phyloP scores from a whole-genome alignment of 179 eudicot species.

The Amaranthus tricolor region DNA sequence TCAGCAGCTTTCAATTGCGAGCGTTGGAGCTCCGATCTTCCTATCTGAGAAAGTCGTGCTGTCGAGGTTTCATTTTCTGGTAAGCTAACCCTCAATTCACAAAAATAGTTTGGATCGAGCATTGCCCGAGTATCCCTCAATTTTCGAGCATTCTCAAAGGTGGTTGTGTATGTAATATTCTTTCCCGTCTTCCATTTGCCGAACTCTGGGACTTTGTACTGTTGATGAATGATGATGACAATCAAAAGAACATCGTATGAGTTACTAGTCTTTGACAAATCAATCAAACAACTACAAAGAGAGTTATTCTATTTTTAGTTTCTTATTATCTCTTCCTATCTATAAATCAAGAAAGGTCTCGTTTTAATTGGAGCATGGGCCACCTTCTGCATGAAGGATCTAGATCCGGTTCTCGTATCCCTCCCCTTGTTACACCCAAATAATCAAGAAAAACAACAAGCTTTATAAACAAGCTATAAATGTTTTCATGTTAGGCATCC shows the following conservation, averaged over 20 bases:
- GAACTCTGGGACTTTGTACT: not conserved
- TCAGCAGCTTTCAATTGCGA: not conserved
- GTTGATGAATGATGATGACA: not conserved
- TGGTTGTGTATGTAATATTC: not conserved
- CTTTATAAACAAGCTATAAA: not conserved
- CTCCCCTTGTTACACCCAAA: too few relatives aligned
- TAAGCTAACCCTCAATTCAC: not conserved
- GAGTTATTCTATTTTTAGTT: not conserved
- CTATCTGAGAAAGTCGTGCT: not conserved
- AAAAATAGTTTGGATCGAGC: not conserved
- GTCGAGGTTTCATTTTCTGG: not conserved
- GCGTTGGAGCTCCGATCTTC: not conserved
- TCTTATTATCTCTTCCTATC: not conserved
- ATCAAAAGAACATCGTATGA: not conserved
- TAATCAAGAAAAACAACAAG: not conserved
- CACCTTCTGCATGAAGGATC: too few relatives aligned
- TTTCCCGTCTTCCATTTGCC: not conserved
- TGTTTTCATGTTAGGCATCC: not conserved
- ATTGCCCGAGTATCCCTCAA: not conserved
- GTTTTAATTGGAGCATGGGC: too few relatives aligned
- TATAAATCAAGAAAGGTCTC: not conserved
- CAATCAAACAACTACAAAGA: not conserved
- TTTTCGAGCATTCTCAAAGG: conserved; percentile 3
- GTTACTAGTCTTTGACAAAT: not conserved
- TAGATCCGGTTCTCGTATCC: too few relatives aligned